These are phyloP conservation scores for Setaria viridis DNA, from an alignment of 202 grass and related monocot species.

Conservation along the genomic window DNA sequence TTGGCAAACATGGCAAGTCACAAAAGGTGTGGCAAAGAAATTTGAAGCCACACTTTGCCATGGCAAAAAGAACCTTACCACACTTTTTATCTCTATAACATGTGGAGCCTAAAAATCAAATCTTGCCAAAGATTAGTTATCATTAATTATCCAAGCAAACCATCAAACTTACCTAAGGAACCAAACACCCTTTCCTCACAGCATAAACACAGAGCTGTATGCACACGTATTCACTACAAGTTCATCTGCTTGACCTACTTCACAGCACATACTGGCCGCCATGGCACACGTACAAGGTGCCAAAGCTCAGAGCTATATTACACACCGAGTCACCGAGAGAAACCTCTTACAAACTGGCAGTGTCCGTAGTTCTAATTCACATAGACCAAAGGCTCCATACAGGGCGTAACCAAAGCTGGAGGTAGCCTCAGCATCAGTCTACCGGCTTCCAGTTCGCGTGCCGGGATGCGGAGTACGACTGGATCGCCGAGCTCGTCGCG, in stretches of 20 bases:
- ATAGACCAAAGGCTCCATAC: background rate
- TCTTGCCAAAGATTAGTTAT: no score
- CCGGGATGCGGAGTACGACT: constrained; percentile 63
- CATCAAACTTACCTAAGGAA: no score
- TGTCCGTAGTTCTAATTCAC: constrained; percentile 20
- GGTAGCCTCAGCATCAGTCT: background rate
- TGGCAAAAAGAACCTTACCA: no score
- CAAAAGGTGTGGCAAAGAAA: no score
- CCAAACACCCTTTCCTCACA: no score
- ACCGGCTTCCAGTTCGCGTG: constrained; percentile 39
- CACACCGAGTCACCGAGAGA: background rate
- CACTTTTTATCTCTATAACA: no score
- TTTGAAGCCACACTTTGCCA: no score
- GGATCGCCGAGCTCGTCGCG: constrained; percentile 65
- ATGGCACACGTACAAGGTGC: background rate
- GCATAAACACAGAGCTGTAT: background rate
- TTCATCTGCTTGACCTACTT: background rate
- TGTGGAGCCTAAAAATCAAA: no score
- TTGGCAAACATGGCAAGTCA: no score
- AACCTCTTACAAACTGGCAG: constrained; percentile 18
- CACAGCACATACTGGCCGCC: background rate
- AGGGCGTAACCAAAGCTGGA: background rate
- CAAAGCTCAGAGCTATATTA: constrained; percentile 4
- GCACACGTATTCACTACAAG: background rate
- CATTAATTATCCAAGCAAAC: no score